These are phyloP conservation scores for Mycena sanguinolenta DNA, from an alignment of 768 basidiomycete species.

Conservation along the genomic window DNA sequence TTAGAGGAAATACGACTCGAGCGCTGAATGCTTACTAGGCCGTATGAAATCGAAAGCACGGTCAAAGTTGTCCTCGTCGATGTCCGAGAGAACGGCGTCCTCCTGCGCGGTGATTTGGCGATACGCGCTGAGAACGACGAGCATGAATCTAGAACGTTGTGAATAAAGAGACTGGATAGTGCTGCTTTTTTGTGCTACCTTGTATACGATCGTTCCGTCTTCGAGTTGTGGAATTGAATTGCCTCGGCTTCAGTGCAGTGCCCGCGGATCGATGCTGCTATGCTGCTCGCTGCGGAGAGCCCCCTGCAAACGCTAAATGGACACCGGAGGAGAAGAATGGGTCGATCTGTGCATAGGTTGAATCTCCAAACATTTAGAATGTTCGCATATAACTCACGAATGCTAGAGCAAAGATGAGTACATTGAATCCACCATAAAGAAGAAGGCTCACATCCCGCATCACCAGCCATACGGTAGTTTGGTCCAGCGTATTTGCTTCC, in stretches of 20 bases:
- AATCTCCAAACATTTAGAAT: no score
- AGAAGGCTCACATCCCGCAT: constrained; percentile 45
- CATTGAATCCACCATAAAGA: background rate
- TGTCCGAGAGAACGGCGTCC: constrained; percentile 55
- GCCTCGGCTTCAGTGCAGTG: constrained; percentile 48
- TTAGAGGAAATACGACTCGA: background rate
- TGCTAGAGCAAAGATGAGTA: background rate
- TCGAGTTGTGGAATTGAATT: constrained; percentile 47
- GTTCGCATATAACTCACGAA: background rate
- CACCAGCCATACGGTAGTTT: constrained; percentile 49
- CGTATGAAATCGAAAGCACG: constrained; percentile 60
- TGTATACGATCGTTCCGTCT: constrained; percentile 50
- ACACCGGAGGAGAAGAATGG: constrained; percentile 72
- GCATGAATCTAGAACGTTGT: constrained; percentile 46
- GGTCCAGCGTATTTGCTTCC: constrained; percentile 47
- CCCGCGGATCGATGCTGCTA: constrained; percentile 49
- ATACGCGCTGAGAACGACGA: constrained; percentile 64
- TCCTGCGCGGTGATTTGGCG: constrained; percentile 61
- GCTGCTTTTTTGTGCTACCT: constrained; percentile 37
- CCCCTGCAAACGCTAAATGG: constrained; percentile 55
- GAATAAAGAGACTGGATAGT: no score
- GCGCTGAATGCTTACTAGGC: constrained; percentile 38
- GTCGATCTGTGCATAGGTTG: constrained; percentile 53
- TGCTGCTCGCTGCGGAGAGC: constrained; percentile 52
- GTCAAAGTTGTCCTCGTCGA: constrained; percentile 63